Evolutionary conservation across 2,329 filamentous ascomycete species (phyloP).

Genomic region (Penicillium sp.): DNA sequence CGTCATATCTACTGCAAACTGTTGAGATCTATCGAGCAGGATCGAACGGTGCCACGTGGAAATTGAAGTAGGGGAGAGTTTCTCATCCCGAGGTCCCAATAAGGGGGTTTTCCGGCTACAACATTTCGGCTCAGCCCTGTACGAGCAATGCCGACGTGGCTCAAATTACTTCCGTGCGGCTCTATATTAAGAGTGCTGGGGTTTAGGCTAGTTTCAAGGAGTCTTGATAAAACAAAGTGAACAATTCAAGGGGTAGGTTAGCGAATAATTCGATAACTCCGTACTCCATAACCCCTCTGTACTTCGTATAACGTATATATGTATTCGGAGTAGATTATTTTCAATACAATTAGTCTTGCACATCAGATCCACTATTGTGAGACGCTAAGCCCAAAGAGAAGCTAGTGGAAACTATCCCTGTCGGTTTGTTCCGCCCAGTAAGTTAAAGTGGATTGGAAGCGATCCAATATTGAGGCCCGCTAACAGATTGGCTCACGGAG

Average conservation of each 20-base stretch:
- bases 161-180: neutral
- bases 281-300: neutral
- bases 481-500: constrained; percentile 14
- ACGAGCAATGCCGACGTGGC: neutral
- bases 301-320: neutral
- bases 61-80: neutral
- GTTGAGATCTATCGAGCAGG: constrained; percentile 7
- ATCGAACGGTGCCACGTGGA: constrained; percentile 10
- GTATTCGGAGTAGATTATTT: neutral
- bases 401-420: neutral
- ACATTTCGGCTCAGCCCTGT: constrained; percentile 11
- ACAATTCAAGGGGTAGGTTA: neutral
- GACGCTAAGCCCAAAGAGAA: constrained; percentile 2
- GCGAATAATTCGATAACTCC: neutral
- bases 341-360: constrained; percentile 1
- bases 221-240: neutral
- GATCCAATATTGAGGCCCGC: constrained; percentile 20
- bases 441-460: constrained; percentile 8
- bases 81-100: neutral
- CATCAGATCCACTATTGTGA: constrained; percentile 7
- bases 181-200: neutral
- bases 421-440: constrained; percentile 17
- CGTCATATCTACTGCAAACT: neutral
- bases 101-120: neutral
- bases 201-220: neutral